These are phyloP conservation scores for Boletus fagicola DNA, from an alignment of 768 basidiomycete species.

Conservation along the genomic window DNA sequence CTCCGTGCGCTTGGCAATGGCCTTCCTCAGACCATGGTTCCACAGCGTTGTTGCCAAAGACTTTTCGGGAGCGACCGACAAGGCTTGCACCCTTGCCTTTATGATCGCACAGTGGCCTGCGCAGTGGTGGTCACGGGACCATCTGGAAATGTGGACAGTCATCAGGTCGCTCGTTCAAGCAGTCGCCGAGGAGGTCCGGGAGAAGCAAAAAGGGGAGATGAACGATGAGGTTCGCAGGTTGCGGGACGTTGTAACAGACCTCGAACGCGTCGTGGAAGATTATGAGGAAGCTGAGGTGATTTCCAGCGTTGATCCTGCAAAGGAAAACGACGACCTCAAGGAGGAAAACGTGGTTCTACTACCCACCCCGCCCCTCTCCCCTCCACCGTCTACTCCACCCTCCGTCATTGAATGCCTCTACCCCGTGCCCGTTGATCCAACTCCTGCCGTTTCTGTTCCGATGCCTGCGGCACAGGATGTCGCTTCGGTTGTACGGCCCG, in stretches of 20 bases:
- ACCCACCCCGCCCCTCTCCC: conserved; percentile 24
- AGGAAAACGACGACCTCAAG: conserved; percentile 15
- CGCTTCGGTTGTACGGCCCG: not conserved
- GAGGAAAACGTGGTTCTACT: conserved; percentile 12
- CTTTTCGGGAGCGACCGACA: conserved; percentile 37
- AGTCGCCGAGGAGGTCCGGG: conserved; percentile 64
- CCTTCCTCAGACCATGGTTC: conserved; percentile 71
- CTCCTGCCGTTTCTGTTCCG: not conserved
- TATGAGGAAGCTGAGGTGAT: conserved; percentile 36
- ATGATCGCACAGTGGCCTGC: conserved; percentile 65
- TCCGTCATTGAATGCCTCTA: conserved; percentile 21
- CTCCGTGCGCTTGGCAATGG: conserved; percentile 64
- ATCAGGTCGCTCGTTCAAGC: conserved; percentile 58
- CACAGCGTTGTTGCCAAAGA: conserved; percentile 45
- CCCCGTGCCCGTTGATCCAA: not conserved
- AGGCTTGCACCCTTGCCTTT: conserved; percentile 44
- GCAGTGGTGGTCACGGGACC: conserved; percentile 65
- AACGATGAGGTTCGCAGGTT: conserved; percentile 49
- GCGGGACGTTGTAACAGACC: conserved; percentile 48
- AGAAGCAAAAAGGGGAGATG: conserved; percentile 41
- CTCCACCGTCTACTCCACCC: conserved; percentile 18
- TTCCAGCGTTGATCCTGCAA: conserved; percentile 21
- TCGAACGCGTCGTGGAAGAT: conserved; percentile 45
- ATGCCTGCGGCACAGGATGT: conserved; percentile 6
- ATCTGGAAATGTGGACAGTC: conserved; percentile 58